phyloP scores from a whole-genome alignment of 495 filamentous ascomycete genomes.

The Patellaria atrata region DNA sequence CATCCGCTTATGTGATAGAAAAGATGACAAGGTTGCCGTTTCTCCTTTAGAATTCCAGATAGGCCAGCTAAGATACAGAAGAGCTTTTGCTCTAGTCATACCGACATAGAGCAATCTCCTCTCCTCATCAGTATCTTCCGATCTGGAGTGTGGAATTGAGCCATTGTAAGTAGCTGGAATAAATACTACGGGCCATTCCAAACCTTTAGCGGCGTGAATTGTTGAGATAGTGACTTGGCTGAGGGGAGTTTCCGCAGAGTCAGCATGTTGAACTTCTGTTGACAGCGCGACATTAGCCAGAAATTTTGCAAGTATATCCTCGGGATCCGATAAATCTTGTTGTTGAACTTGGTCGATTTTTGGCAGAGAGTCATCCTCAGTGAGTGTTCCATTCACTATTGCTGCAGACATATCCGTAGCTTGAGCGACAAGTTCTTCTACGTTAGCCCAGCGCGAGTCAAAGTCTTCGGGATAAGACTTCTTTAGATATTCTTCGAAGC shows the following conservation, averaged over 20 bases:
- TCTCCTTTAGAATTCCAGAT: constrained; percentile 47
- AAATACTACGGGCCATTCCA: constrained; percentile 97
- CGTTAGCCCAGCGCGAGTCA: constrained; percentile 77
- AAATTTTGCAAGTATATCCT: constrained; percentile 62
- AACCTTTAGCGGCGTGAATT: constrained; percentile 90
- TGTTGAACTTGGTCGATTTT: constrained; percentile 64
- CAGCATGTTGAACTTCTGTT: constrained; percentile 50
- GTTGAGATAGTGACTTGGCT: constrained; percentile 83
- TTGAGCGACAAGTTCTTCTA: constrained; percentile 73
- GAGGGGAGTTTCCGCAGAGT: constrained; percentile 36
- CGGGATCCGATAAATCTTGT: constrained; percentile 37
- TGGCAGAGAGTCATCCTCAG: constrained; percentile 56
- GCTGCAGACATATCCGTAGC: constrained; percentile 47
- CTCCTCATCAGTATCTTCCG: constrained; percentile 85
- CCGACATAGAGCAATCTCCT: constrained; percentile 86
- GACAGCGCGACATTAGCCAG: constrained; percentile 81
- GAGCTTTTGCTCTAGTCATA: constrained; percentile 85
- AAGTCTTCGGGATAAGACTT: constrained; percentile 54
- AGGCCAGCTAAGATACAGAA: constrained; percentile 86
- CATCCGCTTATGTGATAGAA: constrained; percentile 39
- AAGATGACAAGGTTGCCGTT: constrained; percentile 47
- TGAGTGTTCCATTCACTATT: constrained; percentile 29
- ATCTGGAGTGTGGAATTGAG: constrained; percentile 84
- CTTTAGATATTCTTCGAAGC: constrained; percentile 59
- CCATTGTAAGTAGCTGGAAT: constrained; percentile 83